A percentile compares a stretch with the other conserved stretches of the same genome.
phyloP scores from a whole-genome alignment of 164 flowering plant species.

The Dillenia turbinata region DNA sequence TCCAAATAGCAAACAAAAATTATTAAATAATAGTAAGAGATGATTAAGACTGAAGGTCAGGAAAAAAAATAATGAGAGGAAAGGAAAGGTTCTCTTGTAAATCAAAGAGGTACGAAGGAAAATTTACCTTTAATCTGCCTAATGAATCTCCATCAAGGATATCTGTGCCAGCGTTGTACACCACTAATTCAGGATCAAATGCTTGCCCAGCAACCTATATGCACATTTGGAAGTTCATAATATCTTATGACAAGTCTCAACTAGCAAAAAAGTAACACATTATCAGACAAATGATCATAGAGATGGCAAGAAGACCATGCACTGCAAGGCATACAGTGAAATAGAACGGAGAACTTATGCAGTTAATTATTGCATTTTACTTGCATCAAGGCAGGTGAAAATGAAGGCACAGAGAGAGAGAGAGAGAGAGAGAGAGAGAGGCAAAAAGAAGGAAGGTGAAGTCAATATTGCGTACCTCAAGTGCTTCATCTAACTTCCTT shows the following conservation, averaged over 20 bases:
- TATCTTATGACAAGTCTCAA: neutral
- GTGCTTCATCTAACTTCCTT: conserved; percentile 64
- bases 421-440: too few species aligned
- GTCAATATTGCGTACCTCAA: conserved; percentile 48
- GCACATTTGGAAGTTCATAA: neutral
- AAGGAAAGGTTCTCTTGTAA: neutral
- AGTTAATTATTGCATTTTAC: too few species aligned
- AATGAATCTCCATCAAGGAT: conserved; percentile 88
- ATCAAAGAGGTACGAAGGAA: neutral
- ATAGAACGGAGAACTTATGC: too few species aligned
- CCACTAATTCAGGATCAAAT: conserved; percentile 76
- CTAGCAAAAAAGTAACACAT: neutral
- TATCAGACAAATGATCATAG: too few species aligned
- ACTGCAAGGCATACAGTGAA: too few species aligned
- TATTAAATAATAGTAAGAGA: too few species aligned
- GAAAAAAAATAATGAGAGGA: neutral
- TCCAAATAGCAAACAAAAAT: too few species aligned
- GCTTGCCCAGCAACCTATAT: conserved; percentile 52
- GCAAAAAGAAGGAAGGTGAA: too few species aligned
- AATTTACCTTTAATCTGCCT: conserved; percentile 76
- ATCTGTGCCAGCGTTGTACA: conserved; percentile 96
- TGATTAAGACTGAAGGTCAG: neutral
- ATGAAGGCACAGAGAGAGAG: too few species aligned
- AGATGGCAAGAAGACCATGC: too few species aligned
- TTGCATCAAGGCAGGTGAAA: too few species aligned